phyloP scores from a whole-genome alignment of 805 yeast genomes.

The Candida easanensis region DNA sequence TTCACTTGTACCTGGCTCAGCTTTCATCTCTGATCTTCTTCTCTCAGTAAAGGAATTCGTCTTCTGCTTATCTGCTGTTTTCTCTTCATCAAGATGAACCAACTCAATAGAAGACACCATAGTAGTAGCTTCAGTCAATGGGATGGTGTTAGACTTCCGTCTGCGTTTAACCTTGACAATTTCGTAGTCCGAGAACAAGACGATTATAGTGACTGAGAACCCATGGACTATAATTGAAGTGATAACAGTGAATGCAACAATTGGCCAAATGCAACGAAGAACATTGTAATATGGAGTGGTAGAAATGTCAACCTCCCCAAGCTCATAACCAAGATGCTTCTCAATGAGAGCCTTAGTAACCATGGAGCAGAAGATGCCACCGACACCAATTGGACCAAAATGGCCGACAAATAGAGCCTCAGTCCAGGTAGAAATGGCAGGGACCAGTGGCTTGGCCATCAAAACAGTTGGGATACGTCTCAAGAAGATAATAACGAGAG shows the following conservation, averaged over 20 bases:
- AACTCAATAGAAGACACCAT: slow-evolving; percentile 2
- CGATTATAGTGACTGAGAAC: slow-evolving; percentile 70
- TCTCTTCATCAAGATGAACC: neutral
- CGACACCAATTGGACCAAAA: slow-evolving; percentile 95
- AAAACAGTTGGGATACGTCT: slow-evolving; percentile 82
- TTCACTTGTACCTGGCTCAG: neutral
- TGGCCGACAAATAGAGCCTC: slow-evolving; percentile 93
- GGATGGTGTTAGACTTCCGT: neutral
- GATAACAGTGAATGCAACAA: slow-evolving; percentile 73
- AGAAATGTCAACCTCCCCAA: slow-evolving; percentile 40
- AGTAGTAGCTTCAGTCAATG: slow-evolving; percentile 1
- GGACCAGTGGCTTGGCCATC: slow-evolving; percentile 70
- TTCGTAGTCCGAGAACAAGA: slow-evolving; percentile 9
- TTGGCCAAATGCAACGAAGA: slow-evolving; percentile 69
- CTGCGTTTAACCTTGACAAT: slow-evolving; percentile 8
- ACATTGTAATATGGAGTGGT: slow-evolving; percentile 54
- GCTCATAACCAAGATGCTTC: slow-evolving; percentile 9
- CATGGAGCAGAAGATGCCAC: slow-evolving; percentile 82
- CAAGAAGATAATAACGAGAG: slow-evolving; percentile 68
- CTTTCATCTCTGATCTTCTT: neutral
- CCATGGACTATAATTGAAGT: slow-evolving; percentile 90
- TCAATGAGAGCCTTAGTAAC: slow-evolving; percentile 73
- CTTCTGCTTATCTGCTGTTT: neutral
- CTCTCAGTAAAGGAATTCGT: too few relatives aligned
- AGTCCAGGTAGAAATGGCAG: slow-evolving; percentile 87